Evolutionary conservation across 108 stramenopile genomes (phyloP).

Genomic region (Cylindrotheca fusiformis): DNA sequence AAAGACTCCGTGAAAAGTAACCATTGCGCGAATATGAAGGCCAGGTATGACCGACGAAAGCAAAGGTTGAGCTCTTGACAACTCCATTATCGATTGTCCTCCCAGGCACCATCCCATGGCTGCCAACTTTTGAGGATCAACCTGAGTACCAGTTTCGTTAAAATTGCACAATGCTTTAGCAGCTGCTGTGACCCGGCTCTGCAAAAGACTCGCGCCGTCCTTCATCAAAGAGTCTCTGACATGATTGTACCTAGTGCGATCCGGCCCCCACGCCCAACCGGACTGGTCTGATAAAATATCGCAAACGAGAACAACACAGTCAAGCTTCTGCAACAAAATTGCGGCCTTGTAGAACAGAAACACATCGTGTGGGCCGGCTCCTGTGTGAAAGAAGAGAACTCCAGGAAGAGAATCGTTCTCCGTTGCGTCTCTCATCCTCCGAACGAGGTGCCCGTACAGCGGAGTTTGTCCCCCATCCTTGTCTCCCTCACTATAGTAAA

Average conservation of each 20-base stretch:
- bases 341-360: slow-evolving; percentile 69
- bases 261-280: slow-evolving; percentile 67
- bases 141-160: slow-evolving; percentile 11
- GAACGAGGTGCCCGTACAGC: slow-evolving; percentile 47
- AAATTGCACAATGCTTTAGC: slow-evolving; percentile 9
- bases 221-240: slow-evolving; percentile 34
- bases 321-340: slow-evolving; percentile 33
- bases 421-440: slow-evolving; percentile 6
- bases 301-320: slow-evolving; percentile 58
- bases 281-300: slow-evolving; percentile 54
- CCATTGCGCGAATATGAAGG: slow-evolving; percentile 36
- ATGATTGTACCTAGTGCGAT: slow-evolving; percentile 47
- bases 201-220: slow-evolving; percentile 31
- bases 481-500: neutral
- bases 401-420: slow-evolving; percentile 30
- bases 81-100: slow-evolving; percentile 60
- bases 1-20: slow-evolving; percentile 77
- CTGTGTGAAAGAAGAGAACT: slow-evolving; percentile 72
- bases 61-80: slow-evolving; percentile 29
- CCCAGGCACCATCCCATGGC: slow-evolving; percentile 76
- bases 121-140: slow-evolving; percentile 42
- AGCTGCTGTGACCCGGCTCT: slow-evolving; percentile 29
- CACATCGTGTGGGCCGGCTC: slow-evolving; percentile 73
- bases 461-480: slow-evolving; percentile 10
- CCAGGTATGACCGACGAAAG: neutral